Evolutionary conservation across 2,329 filamentous ascomycete genomes (phyloP).

Genomic region (Colletotrichum gigasporum): DNA sequence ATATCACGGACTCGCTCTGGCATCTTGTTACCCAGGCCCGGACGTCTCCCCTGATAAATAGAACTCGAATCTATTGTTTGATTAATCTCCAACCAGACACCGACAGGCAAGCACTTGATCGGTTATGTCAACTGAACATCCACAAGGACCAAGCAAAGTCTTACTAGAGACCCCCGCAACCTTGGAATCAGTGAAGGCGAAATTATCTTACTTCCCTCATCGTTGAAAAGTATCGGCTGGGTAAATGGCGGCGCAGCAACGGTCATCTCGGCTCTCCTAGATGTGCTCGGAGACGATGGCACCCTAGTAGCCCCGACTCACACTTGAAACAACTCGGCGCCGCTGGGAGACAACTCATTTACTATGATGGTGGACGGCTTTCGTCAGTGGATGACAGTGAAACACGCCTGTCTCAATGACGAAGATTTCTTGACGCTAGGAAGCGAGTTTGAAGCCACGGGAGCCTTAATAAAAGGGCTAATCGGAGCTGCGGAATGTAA

Average conservation of each 20-base stretch:
- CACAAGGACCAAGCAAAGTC: conserved; percentile 9
- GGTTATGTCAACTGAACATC: not conserved
- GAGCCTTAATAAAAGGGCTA: not conserved
- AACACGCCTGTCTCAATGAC: conserved; percentile 6
- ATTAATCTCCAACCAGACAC: no score
- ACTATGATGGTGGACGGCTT: conserved; percentile 16
- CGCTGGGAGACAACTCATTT: conserved; percentile 23
- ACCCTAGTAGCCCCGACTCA: conserved; percentile 33
- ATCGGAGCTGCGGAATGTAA: not conserved
- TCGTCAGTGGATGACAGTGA: conserved; percentile 29
- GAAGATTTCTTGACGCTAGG: conserved; percentile 8
- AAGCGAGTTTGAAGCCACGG: not conserved
- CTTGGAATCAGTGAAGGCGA: conserved; percentile 16
- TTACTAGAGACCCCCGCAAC: not conserved
- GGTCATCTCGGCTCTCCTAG: conserved; percentile 19
- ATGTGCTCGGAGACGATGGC: conserved; percentile 15
- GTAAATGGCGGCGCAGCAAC: conserved; percentile 29
- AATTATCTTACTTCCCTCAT: conserved; percentile 26
- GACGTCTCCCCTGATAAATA: no score
- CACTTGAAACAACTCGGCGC: conserved; percentile 31
- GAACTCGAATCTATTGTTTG: no score
- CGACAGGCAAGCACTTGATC: no score
- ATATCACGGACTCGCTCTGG: no score
- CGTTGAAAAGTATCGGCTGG: conserved; percentile 20
- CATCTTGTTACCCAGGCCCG: no score